These are phyloP conservation scores for Erucastrum elatum DNA, from an alignment of 345 rosid species.

Conservation along the genomic window DNA sequence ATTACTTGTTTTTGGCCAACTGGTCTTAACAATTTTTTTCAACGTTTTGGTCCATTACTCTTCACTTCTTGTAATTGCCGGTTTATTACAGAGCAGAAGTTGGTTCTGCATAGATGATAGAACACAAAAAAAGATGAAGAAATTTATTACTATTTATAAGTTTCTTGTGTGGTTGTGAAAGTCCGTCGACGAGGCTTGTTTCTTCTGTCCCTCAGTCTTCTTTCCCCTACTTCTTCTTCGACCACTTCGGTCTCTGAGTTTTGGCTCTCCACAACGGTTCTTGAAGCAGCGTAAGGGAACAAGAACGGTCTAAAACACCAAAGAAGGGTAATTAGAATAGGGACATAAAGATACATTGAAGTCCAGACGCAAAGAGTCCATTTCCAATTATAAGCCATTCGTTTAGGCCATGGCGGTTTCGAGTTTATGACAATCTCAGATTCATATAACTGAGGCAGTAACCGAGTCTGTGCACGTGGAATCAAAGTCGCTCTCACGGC, in stretches of 20 bases:
- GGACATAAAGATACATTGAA: slow-evolving; percentile 48
- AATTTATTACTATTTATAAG: background rate
- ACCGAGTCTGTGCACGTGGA: slow-evolving; percentile 62
- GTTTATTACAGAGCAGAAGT: slow-evolving; percentile 6
- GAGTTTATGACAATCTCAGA: slow-evolving; percentile 59
- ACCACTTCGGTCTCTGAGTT: slow-evolving; percentile 4
- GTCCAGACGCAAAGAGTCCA: slow-evolving; percentile 81
- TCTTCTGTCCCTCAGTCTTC: slow-evolving; percentile 52
- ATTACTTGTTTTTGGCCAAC: background rate
- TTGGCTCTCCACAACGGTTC: background rate
- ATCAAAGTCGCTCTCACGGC: slow-evolving; percentile 53
- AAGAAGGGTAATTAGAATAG: slow-evolving; percentile 39
- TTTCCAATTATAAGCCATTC: slow-evolving; percentile 66
- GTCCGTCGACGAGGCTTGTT: slow-evolving; percentile 33
- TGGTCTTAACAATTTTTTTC: background rate
- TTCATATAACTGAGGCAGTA: slow-evolving; percentile 66
- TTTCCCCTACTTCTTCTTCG: slow-evolving; percentile 28
- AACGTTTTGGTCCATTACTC: background rate
- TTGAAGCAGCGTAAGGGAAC: slow-evolving; percentile 36
- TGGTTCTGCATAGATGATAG: background rate
- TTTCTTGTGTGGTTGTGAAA: slow-evolving; percentile 12
- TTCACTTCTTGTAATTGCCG: background rate
- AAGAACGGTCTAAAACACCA: slow-evolving; percentile 49
- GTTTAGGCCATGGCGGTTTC: slow-evolving; percentile 62
- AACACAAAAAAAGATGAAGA: background rate